phyloP scores from a whole-genome alignment of 1,284 basidiomycete species.

The Puccinia triticina region DNA sequence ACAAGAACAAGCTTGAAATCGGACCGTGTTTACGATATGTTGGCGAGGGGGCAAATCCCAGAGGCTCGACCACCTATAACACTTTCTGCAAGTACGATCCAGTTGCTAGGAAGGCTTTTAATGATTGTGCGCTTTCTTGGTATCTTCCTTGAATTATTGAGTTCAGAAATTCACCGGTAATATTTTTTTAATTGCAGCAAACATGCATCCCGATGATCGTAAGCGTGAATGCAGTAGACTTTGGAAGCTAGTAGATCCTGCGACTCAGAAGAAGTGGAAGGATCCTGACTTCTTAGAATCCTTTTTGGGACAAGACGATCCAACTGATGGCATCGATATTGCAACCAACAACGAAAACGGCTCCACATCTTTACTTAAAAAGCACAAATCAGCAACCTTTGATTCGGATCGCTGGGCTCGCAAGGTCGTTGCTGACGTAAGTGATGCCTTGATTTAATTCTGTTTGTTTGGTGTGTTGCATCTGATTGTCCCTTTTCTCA shows the following conservation, averaged over 20 bases:
- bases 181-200: neutral
- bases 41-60: no score
- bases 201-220: neutral
- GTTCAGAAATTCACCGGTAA: no score
- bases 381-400: no score
- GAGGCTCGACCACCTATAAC: neutral
- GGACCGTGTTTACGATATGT: no score
- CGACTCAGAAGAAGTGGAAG: neutral
- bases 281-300: neutral
- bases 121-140: neutral
- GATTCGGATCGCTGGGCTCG: neutral
- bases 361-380: neutral
- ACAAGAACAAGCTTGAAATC: no score
- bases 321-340: no score
- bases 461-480: neutral
- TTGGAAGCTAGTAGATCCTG: neutral
- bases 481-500: no score
- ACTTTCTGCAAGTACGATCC: neutral
- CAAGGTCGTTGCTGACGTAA: neutral
- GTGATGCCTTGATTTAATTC: no score
- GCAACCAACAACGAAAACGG: neutral
- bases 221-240: neutral
- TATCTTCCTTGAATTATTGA: neutral
- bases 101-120: neutral
- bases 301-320: neutral